phyloP scores from a whole-genome alignment of 2,329 filamentous ascomycete species.

The Colletotrichum siamense region DNA sequence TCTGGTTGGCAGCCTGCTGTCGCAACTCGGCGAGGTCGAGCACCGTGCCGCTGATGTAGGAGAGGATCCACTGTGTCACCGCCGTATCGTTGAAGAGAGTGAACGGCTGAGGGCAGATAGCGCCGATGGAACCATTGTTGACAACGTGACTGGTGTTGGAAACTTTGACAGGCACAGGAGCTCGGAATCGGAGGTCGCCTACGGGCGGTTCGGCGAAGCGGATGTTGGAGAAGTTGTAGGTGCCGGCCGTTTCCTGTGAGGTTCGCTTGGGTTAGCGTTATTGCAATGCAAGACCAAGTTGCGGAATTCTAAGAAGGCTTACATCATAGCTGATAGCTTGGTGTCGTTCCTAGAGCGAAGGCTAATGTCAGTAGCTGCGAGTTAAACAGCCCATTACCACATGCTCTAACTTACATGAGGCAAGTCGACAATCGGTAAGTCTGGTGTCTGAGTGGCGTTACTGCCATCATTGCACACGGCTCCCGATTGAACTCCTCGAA shows the following conservation, averaged over 20 bases:
- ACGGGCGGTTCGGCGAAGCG: neutral
- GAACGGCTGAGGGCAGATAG: neutral
- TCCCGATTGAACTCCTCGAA: neutral
- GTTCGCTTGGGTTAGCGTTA: neutral
- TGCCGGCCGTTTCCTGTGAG: neutral
- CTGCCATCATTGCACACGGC: neutral
- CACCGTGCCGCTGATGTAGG: neutral
- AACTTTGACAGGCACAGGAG: neutral
- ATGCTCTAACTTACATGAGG: neutral
- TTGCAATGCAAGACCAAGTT: neutral
- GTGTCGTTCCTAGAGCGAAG: neutral
- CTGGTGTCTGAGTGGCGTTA: neutral
- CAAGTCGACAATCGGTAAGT: neutral
- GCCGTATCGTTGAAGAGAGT: neutral
- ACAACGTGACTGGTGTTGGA: neutral
- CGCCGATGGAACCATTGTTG: neutral
- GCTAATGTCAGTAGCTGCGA: neutral
- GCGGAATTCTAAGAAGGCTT: neutral
- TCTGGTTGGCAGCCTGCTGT: neutral
- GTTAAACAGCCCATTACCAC: neutral
- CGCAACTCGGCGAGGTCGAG: neutral
- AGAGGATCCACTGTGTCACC: neutral
- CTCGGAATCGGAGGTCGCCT: neutral
- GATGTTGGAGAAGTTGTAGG: neutral
- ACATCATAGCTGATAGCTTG: neutral